These are phyloP conservation scores for Phytophthora ramorum DNA, from an alignment of 352 stramenopile species.

Conservation along the genomic window DNA sequence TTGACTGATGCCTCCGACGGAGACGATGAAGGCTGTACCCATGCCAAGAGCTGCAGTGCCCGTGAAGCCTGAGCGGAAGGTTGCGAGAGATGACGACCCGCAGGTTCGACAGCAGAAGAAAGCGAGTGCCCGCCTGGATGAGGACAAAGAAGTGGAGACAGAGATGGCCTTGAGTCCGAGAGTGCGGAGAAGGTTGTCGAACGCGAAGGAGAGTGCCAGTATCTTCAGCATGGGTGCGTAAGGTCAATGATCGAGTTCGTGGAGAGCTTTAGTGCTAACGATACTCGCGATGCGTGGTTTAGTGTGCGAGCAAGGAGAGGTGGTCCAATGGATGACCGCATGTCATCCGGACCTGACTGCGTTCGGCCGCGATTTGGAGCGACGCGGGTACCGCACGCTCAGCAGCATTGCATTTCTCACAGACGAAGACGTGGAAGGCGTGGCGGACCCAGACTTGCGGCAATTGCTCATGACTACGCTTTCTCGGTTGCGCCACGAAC, in stretches of 20 bases:
- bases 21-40: constrained; percentile 23
- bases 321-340: constrained; percentile 88
- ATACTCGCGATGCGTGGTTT: constrained; percentile 1
- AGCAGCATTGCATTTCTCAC: constrained; percentile 87
- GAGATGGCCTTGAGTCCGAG: constrained; percentile 52
- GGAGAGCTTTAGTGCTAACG: neutral
- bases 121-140: neutral
- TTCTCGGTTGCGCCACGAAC: constrained; percentile 73
- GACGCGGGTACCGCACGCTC: constrained; percentile 71
- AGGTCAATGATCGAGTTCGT: neutral
- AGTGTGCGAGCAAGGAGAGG: constrained; percentile 83
- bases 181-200: constrained; percentile 73
- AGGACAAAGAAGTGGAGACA: constrained; percentile 25
- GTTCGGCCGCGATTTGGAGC: constrained; percentile 68
- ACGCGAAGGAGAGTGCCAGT: constrained; percentile 80
- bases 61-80: constrained; percentile 21
- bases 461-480: constrained; percentile 73
- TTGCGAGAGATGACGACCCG: constrained; percentile 20
- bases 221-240: constrained; percentile 71
- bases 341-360: constrained; percentile 69
- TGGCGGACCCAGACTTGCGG: constrained; percentile 40
- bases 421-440: constrained; percentile 62
- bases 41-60: constrained; percentile 8
- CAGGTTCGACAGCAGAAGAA: constrained; percentile 33
- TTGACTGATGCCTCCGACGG: constrained; percentile 13